Evolutionary conservation across 1,284 basidiomycete species (phyloP).

Genomic region (Cutaneotrichosporon sp.): DNA sequence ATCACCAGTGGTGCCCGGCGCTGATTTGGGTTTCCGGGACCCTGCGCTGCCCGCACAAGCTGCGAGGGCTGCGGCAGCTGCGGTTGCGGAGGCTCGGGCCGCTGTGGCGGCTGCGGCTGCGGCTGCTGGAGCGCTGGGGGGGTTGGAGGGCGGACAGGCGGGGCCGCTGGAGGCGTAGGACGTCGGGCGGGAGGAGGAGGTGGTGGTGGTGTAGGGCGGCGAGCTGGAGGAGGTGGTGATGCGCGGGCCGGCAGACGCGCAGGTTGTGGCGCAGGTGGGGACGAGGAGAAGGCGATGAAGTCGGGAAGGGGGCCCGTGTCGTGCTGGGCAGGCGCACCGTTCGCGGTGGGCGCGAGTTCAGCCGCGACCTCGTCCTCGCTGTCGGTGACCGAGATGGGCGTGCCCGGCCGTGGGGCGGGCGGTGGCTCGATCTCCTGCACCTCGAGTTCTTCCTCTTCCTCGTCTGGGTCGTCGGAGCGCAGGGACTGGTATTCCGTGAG

Average conservation of each 20-base stretch:
- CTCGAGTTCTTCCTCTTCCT: background rate
- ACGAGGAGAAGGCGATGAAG: too few relatives aligned
- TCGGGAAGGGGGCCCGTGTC: background rate
- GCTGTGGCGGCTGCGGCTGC: background rate
- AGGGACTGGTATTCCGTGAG: background rate
- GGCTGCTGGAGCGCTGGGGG: too few relatives aligned
- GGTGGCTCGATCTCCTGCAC: background rate
- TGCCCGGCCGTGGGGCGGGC: too few relatives aligned
- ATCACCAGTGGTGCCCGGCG: background rate
- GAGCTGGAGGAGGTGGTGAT: background rate
- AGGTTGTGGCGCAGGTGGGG: background rate
- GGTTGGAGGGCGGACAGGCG: too few relatives aligned
- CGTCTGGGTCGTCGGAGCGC: background rate
- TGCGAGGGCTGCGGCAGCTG: background rate
- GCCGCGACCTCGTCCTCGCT: conserved; percentile 8
- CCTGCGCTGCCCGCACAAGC: background rate
- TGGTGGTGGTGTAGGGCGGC: background rate
- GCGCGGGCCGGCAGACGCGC: background rate
- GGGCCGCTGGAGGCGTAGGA: too few relatives aligned
- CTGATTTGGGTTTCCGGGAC: background rate
- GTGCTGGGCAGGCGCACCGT: background rate
- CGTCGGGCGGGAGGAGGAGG: too few relatives aligned
- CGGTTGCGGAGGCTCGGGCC: background rate
- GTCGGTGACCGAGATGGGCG: background rate
- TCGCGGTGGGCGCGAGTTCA: background rate